A percentile compares a stretch with the other conserved stretches of the same genome.
These are phyloP conservation scores for Encephalitozoon hellem DNA, from an alignment of 371 early-diverging fungal genomes.

Conservation along the genomic window DNA sequence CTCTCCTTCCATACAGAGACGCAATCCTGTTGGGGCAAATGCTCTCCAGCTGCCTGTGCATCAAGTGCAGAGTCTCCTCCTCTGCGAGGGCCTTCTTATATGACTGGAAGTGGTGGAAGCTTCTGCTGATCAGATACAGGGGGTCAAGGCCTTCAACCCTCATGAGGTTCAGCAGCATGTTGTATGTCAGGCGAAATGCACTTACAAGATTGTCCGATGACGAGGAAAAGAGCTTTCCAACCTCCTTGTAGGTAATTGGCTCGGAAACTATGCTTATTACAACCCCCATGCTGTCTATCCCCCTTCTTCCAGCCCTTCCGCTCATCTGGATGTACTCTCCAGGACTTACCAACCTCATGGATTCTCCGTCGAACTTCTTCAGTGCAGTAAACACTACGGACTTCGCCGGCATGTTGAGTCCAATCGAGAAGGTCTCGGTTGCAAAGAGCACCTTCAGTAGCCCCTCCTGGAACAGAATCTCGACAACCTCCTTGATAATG, in stretches of 20 bases:
- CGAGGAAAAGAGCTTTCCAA: constrained; percentile 51
- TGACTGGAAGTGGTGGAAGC: constrained; percentile 86
- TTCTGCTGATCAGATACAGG: constrained; percentile 79
- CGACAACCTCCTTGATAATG: constrained; percentile 95
- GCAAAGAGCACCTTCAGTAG: constrained; percentile 95
- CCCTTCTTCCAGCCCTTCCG: constrained; percentile 62
- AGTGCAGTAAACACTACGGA: constrained; percentile 94
- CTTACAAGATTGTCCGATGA: constrained; percentile 81
- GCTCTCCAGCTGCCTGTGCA: constrained; percentile 1
- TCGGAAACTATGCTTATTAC: constrained; percentile 84
- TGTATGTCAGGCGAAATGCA: constrained; percentile 93
- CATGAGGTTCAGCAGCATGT: constrained; percentile 92
- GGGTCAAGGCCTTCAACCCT: constrained; percentile 91
- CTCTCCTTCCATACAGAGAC: not conserved
- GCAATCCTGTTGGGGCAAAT: not conserved
- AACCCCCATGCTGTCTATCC: constrained; percentile 87
- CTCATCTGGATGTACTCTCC: constrained; percentile 94
- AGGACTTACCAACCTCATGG: constrained; percentile 72
- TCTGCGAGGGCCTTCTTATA: constrained; percentile 37
- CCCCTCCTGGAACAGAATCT: constrained; percentile 96
- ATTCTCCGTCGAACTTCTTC: constrained; percentile 88
- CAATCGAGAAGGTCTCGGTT: constrained; percentile 99
- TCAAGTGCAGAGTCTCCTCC: constrained; percentile 30
- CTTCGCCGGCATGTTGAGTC: constrained; percentile 99
- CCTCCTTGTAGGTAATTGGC: constrained; percentile 40